phyloP scores from a whole-genome alignment of 1,284 basidiomycete species.

The Anthracocystis walkeri region DNA sequence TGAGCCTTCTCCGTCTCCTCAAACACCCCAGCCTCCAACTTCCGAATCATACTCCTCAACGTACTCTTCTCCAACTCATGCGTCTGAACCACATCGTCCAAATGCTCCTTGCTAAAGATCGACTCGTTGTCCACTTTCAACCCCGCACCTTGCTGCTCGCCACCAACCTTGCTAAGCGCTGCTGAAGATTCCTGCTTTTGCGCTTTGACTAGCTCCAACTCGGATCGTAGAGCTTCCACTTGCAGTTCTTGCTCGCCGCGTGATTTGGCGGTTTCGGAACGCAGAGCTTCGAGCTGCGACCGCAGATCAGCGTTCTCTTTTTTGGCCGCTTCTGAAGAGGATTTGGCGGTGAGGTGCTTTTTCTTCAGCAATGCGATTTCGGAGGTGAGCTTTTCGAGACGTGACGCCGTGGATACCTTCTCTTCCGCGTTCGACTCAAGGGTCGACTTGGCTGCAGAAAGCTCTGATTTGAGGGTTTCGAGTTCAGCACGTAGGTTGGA shows the following conservation, averaged over 20 bases:
- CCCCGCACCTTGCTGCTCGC: neutral
- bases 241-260: constrained; percentile 12
- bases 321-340: constrained; percentile 39
- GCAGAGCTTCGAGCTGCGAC: constrained; percentile 11
- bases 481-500: constrained; percentile 16
- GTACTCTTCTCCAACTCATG: constrained; percentile 56
- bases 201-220: constrained; percentile 27
- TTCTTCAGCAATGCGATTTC: constrained; percentile 41
- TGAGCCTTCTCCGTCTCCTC: constrained; percentile 58
- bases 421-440: constrained; percentile 16
- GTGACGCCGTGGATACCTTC: constrained; percentile 1
- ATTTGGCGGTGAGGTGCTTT: constrained; percentile 52
- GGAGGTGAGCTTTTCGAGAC: constrained; percentile 29
- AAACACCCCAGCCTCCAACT: constrained; percentile 56
- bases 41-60: constrained; percentile 53
- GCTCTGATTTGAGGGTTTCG: constrained; percentile 10
- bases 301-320: constrained; percentile 47
- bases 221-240: constrained; percentile 26
- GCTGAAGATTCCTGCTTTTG: constrained; percentile 21
- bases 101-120: constrained; percentile 40
- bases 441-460: constrained; percentile 8
- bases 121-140: constrained; percentile 36
- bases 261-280: constrained; percentile 1
- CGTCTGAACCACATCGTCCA: constrained; percentile 50
- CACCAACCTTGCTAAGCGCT: neutral